Evolutionary conservation across 768 basidiomycete species (phyloP), one percentile per base, ranked within the genome.

Genomic region (Naganishia antarctica): DNA sequence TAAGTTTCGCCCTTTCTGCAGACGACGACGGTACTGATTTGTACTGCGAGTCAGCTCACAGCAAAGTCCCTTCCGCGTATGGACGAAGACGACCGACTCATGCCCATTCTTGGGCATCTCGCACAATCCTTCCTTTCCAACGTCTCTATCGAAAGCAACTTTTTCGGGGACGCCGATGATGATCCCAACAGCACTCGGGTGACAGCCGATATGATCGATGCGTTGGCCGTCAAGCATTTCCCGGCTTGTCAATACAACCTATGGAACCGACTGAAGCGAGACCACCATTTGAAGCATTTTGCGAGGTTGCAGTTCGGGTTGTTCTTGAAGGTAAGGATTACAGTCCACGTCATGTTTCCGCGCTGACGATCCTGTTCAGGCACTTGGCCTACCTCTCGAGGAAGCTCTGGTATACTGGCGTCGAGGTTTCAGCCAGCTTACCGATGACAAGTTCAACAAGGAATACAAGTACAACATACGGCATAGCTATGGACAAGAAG

Each of bases 391-490:
- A 63, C 87, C 93, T 0, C 84, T 99, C 37, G 94, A 99, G 16
- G 96, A 99, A 78, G 92, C 96, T 1, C 76, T 97, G 49, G 79
- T 83, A 11, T 99, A 96, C 78, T 99, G 96, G 96, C 82, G 90
- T 60, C 89, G 86, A 73, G 86, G 89, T 26, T 96, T 94, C 75
- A 77, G 76, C 6, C 80, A 79, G 28, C 84, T 90, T 61, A 85
- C 87, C 11, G 94, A 97, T 64, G 91, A 97, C 79, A 87, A 91
- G 75, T 99, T 98, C 79, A 94, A 93, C 81, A 99, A 98, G 75
- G 89, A 96, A 74, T 87, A 97, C 82, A 87, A 85, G 71, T 99
- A 99, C 77, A 99, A 98, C 69, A 92, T 99, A 70, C 86, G 94
- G 47, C 96, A 99, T 75, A 86, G 86, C 4, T 99, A 86, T 71